Percentiles rank a stretch among this genome's conserved stretches.
Evolutionary conservation across 176 grass and related monocot species (phyloP).

Genomic region (Hordeum marinum): DNA sequence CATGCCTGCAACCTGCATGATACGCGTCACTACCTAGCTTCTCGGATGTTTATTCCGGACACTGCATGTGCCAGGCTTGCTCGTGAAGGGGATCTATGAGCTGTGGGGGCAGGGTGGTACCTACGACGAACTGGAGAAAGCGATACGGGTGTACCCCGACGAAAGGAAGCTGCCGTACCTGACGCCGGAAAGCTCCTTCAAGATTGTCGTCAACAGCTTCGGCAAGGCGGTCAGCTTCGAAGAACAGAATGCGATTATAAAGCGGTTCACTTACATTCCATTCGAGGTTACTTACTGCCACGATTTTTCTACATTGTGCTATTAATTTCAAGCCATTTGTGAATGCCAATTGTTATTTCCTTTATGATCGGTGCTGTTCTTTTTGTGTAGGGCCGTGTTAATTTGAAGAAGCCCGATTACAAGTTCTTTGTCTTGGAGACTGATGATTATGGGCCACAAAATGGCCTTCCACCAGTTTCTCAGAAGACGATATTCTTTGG

Average conservation of each 20-base stretch:
- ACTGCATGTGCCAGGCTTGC: conserved; percentile 38
- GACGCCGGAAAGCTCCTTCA: conserved; percentile 67
- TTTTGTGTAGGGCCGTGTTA: conserved; percentile 63
- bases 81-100: conserved; percentile 92
- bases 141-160: conserved; percentile 62
- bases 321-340: background rate
- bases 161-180: conserved; percentile 80
- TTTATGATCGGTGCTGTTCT: background rate
- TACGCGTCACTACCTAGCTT: background rate
- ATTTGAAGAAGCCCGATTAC: conserved; percentile 75
- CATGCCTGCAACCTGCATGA: background rate
- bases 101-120: conserved; percentile 80
- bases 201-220: conserved; percentile 76
- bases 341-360: background rate
- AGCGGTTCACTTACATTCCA: conserved; percentile 74
- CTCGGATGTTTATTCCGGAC: background rate
- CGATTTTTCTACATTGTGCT: background rate
- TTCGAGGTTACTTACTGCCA: conserved; percentile 52
- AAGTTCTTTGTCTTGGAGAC: conserved; percentile 91
- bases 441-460: conserved; percentile 81
- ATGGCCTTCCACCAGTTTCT: conserved; percentile 78
- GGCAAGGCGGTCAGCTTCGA: conserved; percentile 85
- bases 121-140: conserved; percentile 78
- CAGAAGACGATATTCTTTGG: conserved; percentile 87
- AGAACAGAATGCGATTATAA: conserved; percentile 82